phyloP scores from a whole-genome alignment of 2,329 filamentous ascomycete genomes.

The Claviceps africana region DNA sequence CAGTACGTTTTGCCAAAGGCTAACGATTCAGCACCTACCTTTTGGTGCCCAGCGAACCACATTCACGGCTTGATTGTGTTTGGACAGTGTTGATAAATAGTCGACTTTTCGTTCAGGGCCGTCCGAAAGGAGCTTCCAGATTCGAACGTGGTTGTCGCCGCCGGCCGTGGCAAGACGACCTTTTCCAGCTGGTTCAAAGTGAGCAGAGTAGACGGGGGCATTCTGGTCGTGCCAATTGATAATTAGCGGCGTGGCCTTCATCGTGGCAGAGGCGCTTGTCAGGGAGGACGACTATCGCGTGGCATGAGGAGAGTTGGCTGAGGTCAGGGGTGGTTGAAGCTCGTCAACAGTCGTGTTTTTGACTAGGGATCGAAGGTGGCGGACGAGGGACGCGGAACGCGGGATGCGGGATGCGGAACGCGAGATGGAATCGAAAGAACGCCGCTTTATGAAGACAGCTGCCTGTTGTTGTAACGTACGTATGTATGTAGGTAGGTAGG shows the following conservation, averaged over 20 bases:
- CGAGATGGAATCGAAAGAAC: not conserved
- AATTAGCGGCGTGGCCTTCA: constrained; percentile 94
- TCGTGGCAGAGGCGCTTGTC: constrained; percentile 31
- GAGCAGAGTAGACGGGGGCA: constrained; percentile 89
- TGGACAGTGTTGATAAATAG: constrained; percentile 80
- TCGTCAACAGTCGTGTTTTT: not conserved
- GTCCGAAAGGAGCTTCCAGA: constrained; percentile 80
- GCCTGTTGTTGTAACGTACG: too few relatives aligned
- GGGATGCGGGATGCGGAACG: too few relatives aligned
- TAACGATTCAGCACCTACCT: constrained; percentile 39
- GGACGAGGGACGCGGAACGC: not conserved
- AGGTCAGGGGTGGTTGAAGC: not conserved
- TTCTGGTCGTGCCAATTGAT: constrained; percentile 99
- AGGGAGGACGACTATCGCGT: constrained; percentile 14
- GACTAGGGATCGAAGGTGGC: not conserved
- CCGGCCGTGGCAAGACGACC: constrained; percentile 85
- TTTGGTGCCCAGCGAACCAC: constrained; percentile 92
- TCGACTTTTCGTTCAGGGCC: constrained; percentile 81
- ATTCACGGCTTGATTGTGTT: constrained; percentile 95
- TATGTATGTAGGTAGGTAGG: too few relatives aligned
- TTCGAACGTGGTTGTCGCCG: constrained; percentile 89
- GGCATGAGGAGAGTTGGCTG: constrained; percentile 14
- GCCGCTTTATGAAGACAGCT: not conserved
- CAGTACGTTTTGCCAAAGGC: not conserved
- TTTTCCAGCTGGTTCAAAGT: constrained; percentile 88